Base-by-base conservation (phyloP, 192 early-diverging fungal genomes). In the Obelidium mucronatum region DNA sequence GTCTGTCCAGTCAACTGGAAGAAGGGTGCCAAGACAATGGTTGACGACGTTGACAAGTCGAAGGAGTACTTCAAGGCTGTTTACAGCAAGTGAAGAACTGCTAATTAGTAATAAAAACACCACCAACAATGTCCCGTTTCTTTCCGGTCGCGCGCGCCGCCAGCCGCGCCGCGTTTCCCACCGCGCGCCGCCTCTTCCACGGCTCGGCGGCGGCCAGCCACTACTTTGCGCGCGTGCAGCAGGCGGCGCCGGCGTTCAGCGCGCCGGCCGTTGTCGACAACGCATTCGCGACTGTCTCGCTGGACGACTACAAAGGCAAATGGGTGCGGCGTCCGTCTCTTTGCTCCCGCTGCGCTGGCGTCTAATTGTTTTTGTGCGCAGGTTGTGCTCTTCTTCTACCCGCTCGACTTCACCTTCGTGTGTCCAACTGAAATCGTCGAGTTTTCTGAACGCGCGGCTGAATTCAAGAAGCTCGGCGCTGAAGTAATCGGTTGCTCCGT, bases 401-500 rank as follows among this genome's bases (percentile, higher is more conserved):
- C 56, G 1, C 31, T 74, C 60, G 30, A 52, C 5, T 36, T 62
- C 63, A 85, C 86, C 1, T 87, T 87, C 74, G 84, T 83, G 69
- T 91, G 90, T 68, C 88, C 89, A 24, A 91, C 88, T 15, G 89
- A 89, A 63, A 82, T 90, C 52, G 82, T 88, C 59, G 84, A 77
- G 19, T 90, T 81, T 74, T 80, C 79, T 63, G 91, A 91, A 54
- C 81, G 87, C 40, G 56, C 78, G 54, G 81, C 77, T 17, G 88
- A 92, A 62, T 92, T 91, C 71, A 78, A 79, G 31, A 62, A 64
- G 37, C 71, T 89, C 37, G 77, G 76, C 78, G 80, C 81, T 53
- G 80, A 89, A 67, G 89, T 90, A 2, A 64, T 92, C 68, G 90
- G 81, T 37, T 79, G 74, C 66, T 87, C 85, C 39, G 80, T 85